A percentile compares a stretch with the other conserved stretches of the same genome.
phyloP scores from a whole-genome alignment of 2,329 filamentous ascomycete genomes.

The Fonsecaea nubica region DNA sequence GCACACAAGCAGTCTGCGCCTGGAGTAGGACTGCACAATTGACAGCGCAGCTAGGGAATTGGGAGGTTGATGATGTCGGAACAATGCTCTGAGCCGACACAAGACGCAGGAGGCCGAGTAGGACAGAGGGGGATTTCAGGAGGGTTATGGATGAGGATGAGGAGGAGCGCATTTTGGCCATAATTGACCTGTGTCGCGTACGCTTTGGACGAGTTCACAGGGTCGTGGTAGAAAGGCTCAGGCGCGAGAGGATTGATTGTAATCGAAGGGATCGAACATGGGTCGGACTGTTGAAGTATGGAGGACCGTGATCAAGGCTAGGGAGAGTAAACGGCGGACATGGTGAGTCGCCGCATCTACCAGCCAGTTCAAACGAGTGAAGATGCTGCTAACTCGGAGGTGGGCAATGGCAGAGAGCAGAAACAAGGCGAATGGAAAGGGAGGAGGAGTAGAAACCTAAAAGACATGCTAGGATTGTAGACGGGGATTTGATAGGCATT shows the following conservation, averaged over 20 bases:
- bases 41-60: conserved; percentile 68
- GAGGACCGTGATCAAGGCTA: conserved; percentile 8
- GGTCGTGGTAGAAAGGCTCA: conserved; percentile 28
- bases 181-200: conserved; percentile 32
- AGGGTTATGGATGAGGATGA: conserved; percentile 1
- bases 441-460: conserved; percentile 11
- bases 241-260: neutral
- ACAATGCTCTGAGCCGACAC: conserved; percentile 44
- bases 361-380: conserved; percentile 27
- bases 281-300: conserved; percentile 12
- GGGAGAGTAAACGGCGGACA: conserved; percentile 16
- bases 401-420: conserved; percentile 9
- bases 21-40: conserved; percentile 68
- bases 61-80: conserved; percentile 47
- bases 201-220: neutral
- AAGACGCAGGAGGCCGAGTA: conserved; percentile 38
- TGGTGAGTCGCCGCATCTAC: conserved; percentile 14
- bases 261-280: conserved; percentile 21
- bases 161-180: conserved; percentile 14
- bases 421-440: neutral
- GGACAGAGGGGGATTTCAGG: conserved; percentile 39
- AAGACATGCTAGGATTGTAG: conserved; percentile 14
- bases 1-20: conserved; percentile 74
- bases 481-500: neutral
- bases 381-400: conserved; percentile 6